These are phyloP conservation scores for Lanzia echinophila DNA, from an alignment of 2,329 filamentous ascomycete species.

Conservation along the genomic window DNA sequence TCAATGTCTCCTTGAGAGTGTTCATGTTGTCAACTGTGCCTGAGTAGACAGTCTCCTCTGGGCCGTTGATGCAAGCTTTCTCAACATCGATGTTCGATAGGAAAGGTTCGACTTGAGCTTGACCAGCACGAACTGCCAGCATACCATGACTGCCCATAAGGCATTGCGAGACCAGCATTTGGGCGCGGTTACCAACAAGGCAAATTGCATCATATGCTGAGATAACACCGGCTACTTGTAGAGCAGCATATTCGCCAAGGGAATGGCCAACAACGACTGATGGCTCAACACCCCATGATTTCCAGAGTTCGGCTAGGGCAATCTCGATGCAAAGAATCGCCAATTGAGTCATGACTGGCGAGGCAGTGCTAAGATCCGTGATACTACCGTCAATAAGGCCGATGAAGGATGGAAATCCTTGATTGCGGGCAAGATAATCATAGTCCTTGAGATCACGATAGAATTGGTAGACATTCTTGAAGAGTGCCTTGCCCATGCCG, in stretches of 20 bases:
- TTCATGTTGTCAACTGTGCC: slow-evolving; percentile 49
- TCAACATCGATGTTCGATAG: slow-evolving; percentile 14
- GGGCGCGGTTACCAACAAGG: slow-evolving; percentile 60
- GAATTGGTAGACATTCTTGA: slow-evolving; percentile 33
- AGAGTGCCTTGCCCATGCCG: slow-evolving; percentile 22
- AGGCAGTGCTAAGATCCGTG: not conserved
- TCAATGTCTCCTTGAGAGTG: slow-evolving; percentile 41
- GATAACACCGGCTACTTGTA: slow-evolving; percentile 62
- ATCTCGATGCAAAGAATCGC: slow-evolving; percentile 40
- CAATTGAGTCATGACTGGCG: slow-evolving; percentile 7
- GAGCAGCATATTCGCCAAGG: slow-evolving; percentile 66
- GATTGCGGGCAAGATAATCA: slow-evolving; percentile 19
- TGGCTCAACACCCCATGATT: slow-evolving; percentile 47
- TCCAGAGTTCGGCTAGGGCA: slow-evolving; percentile 49
- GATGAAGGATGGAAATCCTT: slow-evolving; percentile 27
- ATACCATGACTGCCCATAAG: slow-evolving; percentile 61
- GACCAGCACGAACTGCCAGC: slow-evolving; percentile 45
- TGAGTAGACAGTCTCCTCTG: slow-evolving; percentile 65
- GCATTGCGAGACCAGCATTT: slow-evolving; percentile 58
- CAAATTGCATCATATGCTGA: slow-evolving; percentile 64
- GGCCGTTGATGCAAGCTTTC: slow-evolving; percentile 67
- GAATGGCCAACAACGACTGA: slow-evolving; percentile 55
- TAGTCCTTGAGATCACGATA: slow-evolving; percentile 20
- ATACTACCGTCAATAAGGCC: slow-evolving; percentile 32
- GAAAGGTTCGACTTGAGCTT: slow-evolving; percentile 10